Base-by-base conservation (phyloP, 495 filamentous ascomycete genomes). In the Neurospora sp. region DNA sequence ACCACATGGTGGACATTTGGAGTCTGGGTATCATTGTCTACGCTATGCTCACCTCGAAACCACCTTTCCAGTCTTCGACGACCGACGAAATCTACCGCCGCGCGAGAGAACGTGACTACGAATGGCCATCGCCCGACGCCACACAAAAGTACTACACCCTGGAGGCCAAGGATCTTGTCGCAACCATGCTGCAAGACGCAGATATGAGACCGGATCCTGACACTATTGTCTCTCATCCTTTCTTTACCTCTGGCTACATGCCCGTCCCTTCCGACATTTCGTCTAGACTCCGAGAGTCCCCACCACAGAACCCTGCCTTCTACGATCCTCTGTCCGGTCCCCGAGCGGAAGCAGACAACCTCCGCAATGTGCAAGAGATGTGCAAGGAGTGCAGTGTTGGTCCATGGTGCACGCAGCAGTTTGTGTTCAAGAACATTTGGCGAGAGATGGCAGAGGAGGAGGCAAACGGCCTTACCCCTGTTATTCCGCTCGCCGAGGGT, bases 21-120 rank as follows among this genome's bases (percentile, higher is more conserved):
- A 96, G 95, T 31, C 86, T 98, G 77, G 96, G 96, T 37, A 93
- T 98, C 44, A 98, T 99, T 71, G 91, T 96, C 92, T 95, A 93
- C 80, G 93, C 93, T 4, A 93, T 97, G 92, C 87, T 97, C 44
- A 92, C 91, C 16, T 93, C 93, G n/a, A 93, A 91, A 71, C 92
- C 93, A 2, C 93, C 93, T 2, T 65, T 97, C 75, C 93, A 96
- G 80, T 93, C 93, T 7, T 90, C 90, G 42, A 94, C 93, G 0
- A 90, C 93, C 53, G 91, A 95, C 75, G 92, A 94, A 76, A 96
- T 97, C 37, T 96, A 97, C 79, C 88, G 89, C 44, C 90, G 90
- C 75, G 91, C 92, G 1, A 86, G 87, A 77, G 89, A 88, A 72
- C 79, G 91, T 68, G 88, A 90, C 45, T 95, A 94, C 73, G 89